These are phyloP conservation scores for Pichia sp. DNA, from an alignment of 1,139 yeast species.

Conservation along the genomic window DNA sequence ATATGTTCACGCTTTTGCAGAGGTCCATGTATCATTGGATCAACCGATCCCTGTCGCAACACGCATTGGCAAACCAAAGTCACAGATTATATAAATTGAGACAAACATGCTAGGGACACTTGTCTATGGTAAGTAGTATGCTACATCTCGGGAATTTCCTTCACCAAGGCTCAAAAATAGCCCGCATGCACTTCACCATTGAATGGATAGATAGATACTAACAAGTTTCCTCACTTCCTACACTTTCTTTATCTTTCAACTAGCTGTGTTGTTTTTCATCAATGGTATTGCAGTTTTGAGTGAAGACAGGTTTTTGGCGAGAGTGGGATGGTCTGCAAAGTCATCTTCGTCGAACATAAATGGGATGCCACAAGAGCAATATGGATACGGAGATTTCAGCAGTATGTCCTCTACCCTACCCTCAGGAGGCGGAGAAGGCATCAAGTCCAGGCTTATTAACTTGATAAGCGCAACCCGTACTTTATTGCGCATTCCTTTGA, in stretches of 20 bases:
- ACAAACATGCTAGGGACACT: conserved; percentile 58
- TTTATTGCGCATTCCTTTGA: conserved; percentile 68
- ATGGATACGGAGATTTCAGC: conserved; percentile 21
- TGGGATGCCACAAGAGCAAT: conserved; percentile 16
- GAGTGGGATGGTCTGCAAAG: conserved; percentile 45
- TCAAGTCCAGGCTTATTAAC: conserved; percentile 56
- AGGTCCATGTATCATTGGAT: background rate
- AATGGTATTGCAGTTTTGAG: conserved; percentile 78
- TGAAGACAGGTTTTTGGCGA: conserved; percentile 74
- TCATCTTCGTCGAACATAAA: conserved; percentile 3
- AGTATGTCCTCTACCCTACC: background rate
- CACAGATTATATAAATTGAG: too few species aligned
- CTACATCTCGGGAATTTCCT: too few species aligned
- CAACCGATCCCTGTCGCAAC: background rate
- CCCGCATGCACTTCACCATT: background rate
- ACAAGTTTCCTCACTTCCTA: background rate
- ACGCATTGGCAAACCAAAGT: background rate
- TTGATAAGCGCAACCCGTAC: conserved; percentile 74
- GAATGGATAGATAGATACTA: background rate
- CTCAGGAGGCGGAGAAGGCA: conserved; percentile 26
- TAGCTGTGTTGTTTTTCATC: conserved; percentile 55
- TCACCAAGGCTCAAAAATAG: too few species aligned
- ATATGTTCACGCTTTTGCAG: too few species aligned
- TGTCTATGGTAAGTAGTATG: conserved; percentile 46
- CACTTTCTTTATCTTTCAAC: conserved; percentile 1